Percentiles rank a stretch among this genome's conserved stretches.
Conservation (phyloP, 306 rosid species). For the Abrus pulchellus region DNA sequence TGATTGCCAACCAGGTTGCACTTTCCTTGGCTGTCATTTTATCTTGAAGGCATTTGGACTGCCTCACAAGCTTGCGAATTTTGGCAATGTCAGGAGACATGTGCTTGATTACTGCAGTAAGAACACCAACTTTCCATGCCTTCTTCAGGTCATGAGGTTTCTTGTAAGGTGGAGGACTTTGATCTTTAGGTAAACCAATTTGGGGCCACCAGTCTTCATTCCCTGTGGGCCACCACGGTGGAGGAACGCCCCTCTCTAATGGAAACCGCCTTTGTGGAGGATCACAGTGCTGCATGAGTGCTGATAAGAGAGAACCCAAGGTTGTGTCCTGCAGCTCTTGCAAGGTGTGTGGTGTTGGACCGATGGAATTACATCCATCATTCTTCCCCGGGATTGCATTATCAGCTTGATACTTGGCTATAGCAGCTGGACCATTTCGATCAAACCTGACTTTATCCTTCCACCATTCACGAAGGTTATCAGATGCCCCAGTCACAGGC, state of each 20-base stretch:
- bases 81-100: conserved; percentile 83
- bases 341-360: conserved; percentile 80
- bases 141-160: conserved; percentile 74
- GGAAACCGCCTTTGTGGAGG: conserved; percentile 79
- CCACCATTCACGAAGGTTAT: conserved; percentile 93
- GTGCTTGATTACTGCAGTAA: conserved; percentile 83
- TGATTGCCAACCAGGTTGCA: conserved; percentile 83
- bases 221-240: conserved; percentile 91
- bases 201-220: conserved; percentile 90
- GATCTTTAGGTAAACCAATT: conserved; percentile 68
- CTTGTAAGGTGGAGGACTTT: conserved; percentile 86
- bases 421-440: conserved; percentile 86
- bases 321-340: conserved; percentile 91
- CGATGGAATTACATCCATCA: conserved; percentile 67
- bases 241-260: conserved; percentile 77
- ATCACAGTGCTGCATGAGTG: conserved; percentile 65
- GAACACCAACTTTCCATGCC: conserved; percentile 72
- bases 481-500: conserved; percentile 83
- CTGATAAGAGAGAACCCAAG: conserved; percentile 81
- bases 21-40: conserved; percentile 93
- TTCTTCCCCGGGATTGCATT: conserved; percentile 67
- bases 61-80: conserved; percentile 85
- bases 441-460: conserved; percentile 87
- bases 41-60: conserved; percentile 83
- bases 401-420: conserved; percentile 75